phyloP scores from a whole-genome alignment of 148 eudicot species.

The Camellia sinensis region DNA sequence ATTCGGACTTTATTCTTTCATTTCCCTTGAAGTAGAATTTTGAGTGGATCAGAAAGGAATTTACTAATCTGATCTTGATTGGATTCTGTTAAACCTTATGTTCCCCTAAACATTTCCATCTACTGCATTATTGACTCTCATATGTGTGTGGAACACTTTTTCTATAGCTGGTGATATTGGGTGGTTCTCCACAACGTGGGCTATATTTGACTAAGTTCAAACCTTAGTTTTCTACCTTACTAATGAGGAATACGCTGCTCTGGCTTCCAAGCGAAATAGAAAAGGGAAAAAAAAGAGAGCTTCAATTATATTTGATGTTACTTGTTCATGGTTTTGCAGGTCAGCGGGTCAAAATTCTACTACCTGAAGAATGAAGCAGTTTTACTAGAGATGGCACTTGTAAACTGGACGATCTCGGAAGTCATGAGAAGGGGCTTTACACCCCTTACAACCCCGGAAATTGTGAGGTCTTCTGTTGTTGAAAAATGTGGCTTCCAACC shows the following conservation, averaged over 20 bases:
- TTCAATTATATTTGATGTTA: neutral
- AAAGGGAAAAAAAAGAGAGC: neutral
- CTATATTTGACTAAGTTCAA: neutral
- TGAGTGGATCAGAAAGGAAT: neutral
- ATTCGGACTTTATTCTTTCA: neutral
- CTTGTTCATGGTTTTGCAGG: conserved; percentile 36
- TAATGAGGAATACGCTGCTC: neutral
- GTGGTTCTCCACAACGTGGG: neutral
- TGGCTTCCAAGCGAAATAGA: neutral
- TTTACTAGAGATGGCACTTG: conserved; percentile 77
- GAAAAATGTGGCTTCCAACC: conserved; percentile 99
- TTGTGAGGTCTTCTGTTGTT: conserved; percentile 76
- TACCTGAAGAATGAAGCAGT: conserved; percentile 94
- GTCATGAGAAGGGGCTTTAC: conserved; percentile 78
- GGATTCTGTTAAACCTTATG: neutral
- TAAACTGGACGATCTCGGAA: conserved; percentile 83
- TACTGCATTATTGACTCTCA: neutral
- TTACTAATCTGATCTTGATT: neutral
- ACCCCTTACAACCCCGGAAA: conserved; percentile 89
- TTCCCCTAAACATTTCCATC: neutral
- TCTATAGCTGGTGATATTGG: neutral
- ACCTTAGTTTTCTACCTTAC: neutral
- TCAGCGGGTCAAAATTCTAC: conserved; percentile 93
- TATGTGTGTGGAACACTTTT: neutral
- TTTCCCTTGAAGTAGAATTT: neutral